A percentile compares a stretch with the other conserved stretches of the same genome.
Conservation (phyloP, 2,329 filamentous ascomycete species). For the Fusarium sp. region DNA sequence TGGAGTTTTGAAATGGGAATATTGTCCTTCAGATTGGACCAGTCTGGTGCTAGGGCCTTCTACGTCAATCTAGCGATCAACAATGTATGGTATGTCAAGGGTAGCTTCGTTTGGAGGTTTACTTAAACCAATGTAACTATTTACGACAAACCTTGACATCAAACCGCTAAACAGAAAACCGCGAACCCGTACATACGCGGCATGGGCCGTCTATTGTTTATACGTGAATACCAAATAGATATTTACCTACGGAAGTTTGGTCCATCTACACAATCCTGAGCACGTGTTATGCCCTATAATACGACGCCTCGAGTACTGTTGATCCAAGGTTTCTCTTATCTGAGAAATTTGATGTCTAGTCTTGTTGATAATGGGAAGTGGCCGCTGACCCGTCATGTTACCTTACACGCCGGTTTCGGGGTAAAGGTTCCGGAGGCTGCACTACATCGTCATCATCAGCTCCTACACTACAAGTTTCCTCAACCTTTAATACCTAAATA, state of each 20-base stretch:
- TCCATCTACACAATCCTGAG: not conserved
- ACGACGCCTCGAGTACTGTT: not conserved
- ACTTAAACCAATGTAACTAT: too few relatives aligned
- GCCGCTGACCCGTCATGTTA: not conserved
- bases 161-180: too few relatives aligned
- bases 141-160: too few relatives aligned
- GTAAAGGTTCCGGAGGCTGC: constrained; percentile 13
- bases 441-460: constrained; percentile 17
- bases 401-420: constrained; percentile 6
- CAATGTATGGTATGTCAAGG: too few relatives aligned
- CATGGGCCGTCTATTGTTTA: too few relatives aligned
- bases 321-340: too few relatives aligned
- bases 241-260: not conserved
- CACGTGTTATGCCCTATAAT: not conserved
- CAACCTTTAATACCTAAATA: not conserved
- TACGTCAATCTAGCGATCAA: not conserved
- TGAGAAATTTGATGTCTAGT: not conserved
- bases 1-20: not conserved
- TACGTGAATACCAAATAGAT: not conserved
- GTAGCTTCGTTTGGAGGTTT: too few relatives aligned
- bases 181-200: too few relatives aligned
- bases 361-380: constrained; percentile 1
- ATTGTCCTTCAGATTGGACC: constrained; percentile 1
- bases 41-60: not conserved
- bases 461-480: not conserved